Evolutionary conservation across 2,329 filamentous ascomycete genomes (phyloP), one percentile per base, ranked within the genome.

Genomic region (Cordyceps farinosa): DNA sequence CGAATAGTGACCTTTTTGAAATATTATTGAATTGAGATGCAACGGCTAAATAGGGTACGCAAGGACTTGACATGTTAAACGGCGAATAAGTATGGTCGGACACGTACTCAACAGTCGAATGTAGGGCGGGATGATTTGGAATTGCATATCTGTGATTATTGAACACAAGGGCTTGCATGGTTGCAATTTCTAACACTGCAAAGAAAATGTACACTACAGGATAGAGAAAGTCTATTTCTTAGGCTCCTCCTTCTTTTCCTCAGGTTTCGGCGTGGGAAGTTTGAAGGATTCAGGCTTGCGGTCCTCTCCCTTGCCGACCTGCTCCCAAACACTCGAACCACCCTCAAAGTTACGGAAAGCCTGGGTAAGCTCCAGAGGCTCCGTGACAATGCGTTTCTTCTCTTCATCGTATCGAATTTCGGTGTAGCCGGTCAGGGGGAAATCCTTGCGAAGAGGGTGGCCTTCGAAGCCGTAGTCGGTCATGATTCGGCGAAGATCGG

Each of bases 401-500:
- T 99, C 96, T 80, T 99, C 95, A 70, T 99, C 95, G 75, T 96
- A 99, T 73, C 95, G 86, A 69, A 99, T 90, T 82, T 99, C 96
- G 40, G 95, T 99, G 82, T 99, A 99, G 54, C 95, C 95, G 2
- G 95, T 97, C 76, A 99, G 80, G 29, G 95, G 95, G 82, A 99
- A 99, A 76, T 99, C 95, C 82, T 99, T 99, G 74, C 96, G 87
- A 74, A 99, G 81, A 48, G 95, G 95, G 80, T 99, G 95, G 60
- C 95, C 95, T 77, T 99, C 96, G 74, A 99, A 99, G 60, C 95
- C 95, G 77, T 99, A 99, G 77, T 99, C 95, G 68, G 95, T 99
- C 94, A 99, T 96, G 80, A 99, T 98, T 70, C 95, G 87, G 76
- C 95, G 88, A 70, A 99, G 83, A 80, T 99, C 96, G 45, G 95